Conservation (phyloP, 345 rosid genomes). For the Populus ilicifolia region DNA sequence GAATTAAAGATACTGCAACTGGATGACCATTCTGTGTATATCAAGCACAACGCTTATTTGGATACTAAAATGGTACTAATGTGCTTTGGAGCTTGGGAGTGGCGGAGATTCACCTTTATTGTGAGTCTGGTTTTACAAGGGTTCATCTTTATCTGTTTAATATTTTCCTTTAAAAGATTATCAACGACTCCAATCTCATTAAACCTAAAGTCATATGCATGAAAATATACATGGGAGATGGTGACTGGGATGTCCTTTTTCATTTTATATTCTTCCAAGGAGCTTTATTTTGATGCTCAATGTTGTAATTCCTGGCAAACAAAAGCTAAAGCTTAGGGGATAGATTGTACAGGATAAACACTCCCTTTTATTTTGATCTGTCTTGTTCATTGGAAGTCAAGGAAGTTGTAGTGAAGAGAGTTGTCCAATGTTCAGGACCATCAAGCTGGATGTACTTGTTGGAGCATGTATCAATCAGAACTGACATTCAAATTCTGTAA, state of each 20-base stretch:
- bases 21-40: neutral
- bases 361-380: neutral
- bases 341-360: conserved; percentile 31
- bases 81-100: conserved; percentile 1
- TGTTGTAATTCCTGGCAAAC: conserved; percentile 30
- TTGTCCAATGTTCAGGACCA: neutral
- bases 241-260: conserved; percentile 37
- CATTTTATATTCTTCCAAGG: conserved; percentile 31
- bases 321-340: conserved; percentile 15
- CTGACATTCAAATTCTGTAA: neutral
- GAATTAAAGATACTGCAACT: neutral
- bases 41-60: neutral
- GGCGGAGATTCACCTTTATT: neutral
- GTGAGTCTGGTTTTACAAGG: conserved; percentile 13
- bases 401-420: neutral
- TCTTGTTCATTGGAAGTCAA: neutral
- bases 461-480: neutral
- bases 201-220: conserved; percentile 22
- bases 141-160: conserved; percentile 18
- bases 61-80: neutral
- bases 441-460: neutral
- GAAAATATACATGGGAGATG: conserved; percentile 12
- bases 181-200: conserved; percentile 13
- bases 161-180: conserved; percentile 3
- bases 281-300: conserved; percentile 61